Percentiles rank a stretch among this genome's conserved stretches.
phyloP scores from a whole-genome alignment of 2,329 filamentous ascomycete genomes.

The Claviceps sp. region DNA sequence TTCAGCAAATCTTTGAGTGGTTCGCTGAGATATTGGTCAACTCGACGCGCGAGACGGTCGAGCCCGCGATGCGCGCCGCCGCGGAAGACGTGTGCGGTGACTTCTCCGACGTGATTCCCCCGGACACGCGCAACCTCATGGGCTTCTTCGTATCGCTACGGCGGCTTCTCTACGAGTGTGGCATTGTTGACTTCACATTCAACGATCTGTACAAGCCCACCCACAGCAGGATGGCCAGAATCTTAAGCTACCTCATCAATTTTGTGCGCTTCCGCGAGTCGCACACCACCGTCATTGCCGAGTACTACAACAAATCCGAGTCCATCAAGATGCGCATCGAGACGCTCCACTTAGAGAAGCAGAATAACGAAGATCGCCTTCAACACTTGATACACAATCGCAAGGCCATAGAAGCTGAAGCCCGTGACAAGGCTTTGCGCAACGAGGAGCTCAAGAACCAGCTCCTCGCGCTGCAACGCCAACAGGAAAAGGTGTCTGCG shows the following conservation, averaged over 20 bases:
- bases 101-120: conserved; percentile 69
- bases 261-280: conserved; percentile 95
- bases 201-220: conserved; percentile 84
- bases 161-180: conserved; percentile 71
- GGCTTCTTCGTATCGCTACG: conserved; percentile 83
- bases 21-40: conserved; percentile 92
- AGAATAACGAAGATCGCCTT: conserved; percentile 69
- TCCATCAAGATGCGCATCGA: conserved; percentile 80
- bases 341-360: conserved; percentile 70
- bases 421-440: conserved; percentile 70
- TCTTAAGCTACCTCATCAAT: conserved; percentile 97
- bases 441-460: conserved; percentile 80
- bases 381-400: conserved; percentile 71
- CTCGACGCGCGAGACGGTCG: conserved; percentile 81
- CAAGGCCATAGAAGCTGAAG: conserved; percentile 65
- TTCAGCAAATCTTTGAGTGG: conserved; percentile 97
- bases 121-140: conserved; percentile 88
- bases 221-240: conserved; percentile 79
- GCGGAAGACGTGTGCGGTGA: conserved; percentile 78
- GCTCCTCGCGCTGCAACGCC: conserved; percentile 65
- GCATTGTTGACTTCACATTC: conserved; percentile 87
- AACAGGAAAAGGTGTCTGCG: conserved; percentile 71
- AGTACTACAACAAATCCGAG: conserved; percentile 86
- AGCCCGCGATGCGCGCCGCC: conserved; percentile 88
- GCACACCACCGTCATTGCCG: conserved; percentile 78